Percentiles rank a stretch among this genome's conserved stretches.
These are phyloP conservation scores for Colletotrichum sp. DNA, from an alignment of 2,329 filamentous ascomycete genomes.

Conservation along the genomic window DNA sequence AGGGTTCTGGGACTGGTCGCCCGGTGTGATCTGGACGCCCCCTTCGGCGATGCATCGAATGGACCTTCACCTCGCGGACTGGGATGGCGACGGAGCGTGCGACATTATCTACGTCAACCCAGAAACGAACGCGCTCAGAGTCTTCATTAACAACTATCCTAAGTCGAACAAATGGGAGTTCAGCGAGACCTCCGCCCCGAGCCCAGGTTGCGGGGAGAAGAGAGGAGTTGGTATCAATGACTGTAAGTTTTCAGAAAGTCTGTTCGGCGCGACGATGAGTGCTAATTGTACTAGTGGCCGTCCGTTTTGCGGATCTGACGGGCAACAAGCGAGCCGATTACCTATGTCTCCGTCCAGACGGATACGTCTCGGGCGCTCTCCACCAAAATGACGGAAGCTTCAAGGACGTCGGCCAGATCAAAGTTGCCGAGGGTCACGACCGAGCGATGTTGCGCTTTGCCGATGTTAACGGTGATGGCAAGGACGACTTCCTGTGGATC, in stretches of 20 bases:
- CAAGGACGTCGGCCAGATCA: conserved; percentile 27
- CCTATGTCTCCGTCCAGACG: conserved; percentile 34
- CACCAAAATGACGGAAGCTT: conserved; percentile 22
- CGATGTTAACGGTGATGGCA: conserved; percentile 42
- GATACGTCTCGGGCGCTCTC: conserved; percentile 24
- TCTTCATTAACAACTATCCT: background rate
- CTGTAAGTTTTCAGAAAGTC: background rate
- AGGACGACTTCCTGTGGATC: conserved; percentile 36
- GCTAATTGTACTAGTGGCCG: conserved; percentile 17
- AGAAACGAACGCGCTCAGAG: background rate
- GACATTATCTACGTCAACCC: conserved; percentile 30
- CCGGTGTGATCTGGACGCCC: background rate
- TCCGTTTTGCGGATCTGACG: background rate
- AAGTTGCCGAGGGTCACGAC: conserved; percentile 31
- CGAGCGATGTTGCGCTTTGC: conserved; percentile 39
- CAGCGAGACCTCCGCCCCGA: background rate
- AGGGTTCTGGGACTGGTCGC: background rate
- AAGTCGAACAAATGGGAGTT: background rate
- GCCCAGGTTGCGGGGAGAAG: background rate
- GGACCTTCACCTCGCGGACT: conserved; percentile 37
- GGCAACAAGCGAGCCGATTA: conserved; percentile 30
- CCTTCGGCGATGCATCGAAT: conserved; percentile 23
- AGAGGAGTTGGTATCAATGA: background rate
- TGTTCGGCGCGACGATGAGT: background rate
- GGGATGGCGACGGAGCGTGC: conserved; percentile 37